Evolutionary conservation across 2,329 filamentous ascomycete species (phyloP), one percentile per base, ranked within the genome.

Genomic region (Onygenales sp.): DNA sequence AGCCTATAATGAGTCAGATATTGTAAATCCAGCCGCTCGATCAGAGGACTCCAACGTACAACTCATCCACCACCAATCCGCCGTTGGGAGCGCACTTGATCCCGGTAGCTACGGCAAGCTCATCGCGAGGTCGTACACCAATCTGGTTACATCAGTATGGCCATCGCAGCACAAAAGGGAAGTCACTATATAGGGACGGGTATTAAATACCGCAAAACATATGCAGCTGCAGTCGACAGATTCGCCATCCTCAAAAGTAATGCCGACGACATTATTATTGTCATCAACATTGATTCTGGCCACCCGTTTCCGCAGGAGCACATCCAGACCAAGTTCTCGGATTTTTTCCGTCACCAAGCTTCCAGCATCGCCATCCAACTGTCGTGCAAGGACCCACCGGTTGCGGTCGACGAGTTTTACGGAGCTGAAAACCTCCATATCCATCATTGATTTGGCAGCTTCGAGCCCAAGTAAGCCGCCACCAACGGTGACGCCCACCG

Each of bases 381-480:
- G 90, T 52, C 90, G 77, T 52, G 86, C 88, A 43, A 95, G 68
- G 0, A 95, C 85, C 87, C 88, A 95, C 60, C 80, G 72, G 63
- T 90, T 92, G 51, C 88, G 78, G 68, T 95, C 91, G 50, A 95
- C 82, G 7, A 95, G 74, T 59, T 84, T 87, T 50, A 95, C 86
- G 54, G 82, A 81, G 10, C 78, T 75, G 63, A 86, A 94, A 50
- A 83, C 80, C 60, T 87, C 78, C 7, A 95, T 74, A 64, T 95
- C 89, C 74, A 91, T 85, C 87, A 95, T 90, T 2, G 90, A 90
- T 63, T 95, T 93, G 36, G 88, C 90, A 2, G 90, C 90, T 71
- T 95, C 90, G 0, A 96, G 79, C 0, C 90, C 90, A 0, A 95
- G 77, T 27, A 96, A 70, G 0, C 90, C 6, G 11, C n/a, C 37